Percentiles rank a stretch among this genome's conserved stretches.
These are phyloP conservation scores for Nicotiana otophora DNA, from an alignment of 257 asterid species.

Conservation along the genomic window DNA sequence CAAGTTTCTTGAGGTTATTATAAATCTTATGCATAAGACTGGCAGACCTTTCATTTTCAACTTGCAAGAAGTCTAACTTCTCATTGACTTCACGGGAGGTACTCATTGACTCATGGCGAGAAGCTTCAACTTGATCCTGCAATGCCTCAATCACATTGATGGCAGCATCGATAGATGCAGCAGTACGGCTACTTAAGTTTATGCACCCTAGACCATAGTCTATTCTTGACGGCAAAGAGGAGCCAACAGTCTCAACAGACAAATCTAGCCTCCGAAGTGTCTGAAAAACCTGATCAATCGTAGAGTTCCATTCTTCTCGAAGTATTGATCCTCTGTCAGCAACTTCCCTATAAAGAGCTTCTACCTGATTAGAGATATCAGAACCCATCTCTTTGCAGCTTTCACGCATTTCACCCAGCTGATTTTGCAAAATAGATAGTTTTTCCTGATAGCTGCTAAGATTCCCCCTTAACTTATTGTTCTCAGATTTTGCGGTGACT, in stretches of 20 bases:
- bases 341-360: conserved; percentile 49
- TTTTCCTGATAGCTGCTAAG: conserved; percentile 36
- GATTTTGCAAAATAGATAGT: conserved; percentile 46
- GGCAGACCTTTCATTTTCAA: conserved; percentile 34
- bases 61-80: conserved; percentile 29
- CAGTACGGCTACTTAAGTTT: conserved; percentile 32
- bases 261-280: conserved; percentile 48
- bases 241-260: conserved; percentile 26
- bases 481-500: conserved; percentile 48
- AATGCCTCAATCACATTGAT: conserved; percentile 48
- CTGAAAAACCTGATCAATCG: conserved; percentile 46
- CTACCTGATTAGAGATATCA: conserved; percentile 51
- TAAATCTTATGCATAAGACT: conserved; percentile 40
- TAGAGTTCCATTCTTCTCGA: conserved; percentile 59
- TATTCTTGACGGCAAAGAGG: conserved; percentile 26
- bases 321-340: conserved; percentile 41
- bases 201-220: conserved; percentile 24
- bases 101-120: conserved; percentile 38
- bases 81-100: conserved; percentile 28
- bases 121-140: conserved; percentile 51
- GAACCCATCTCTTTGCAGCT: conserved; percentile 48
- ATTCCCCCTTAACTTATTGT: conserved; percentile 44
- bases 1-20: conserved; percentile 44
- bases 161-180: conserved; percentile 58
- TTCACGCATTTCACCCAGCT: conserved; percentile 47